phyloP scores from a whole-genome alignment of 805 yeast species.

The Candida tibetensis region DNA sequence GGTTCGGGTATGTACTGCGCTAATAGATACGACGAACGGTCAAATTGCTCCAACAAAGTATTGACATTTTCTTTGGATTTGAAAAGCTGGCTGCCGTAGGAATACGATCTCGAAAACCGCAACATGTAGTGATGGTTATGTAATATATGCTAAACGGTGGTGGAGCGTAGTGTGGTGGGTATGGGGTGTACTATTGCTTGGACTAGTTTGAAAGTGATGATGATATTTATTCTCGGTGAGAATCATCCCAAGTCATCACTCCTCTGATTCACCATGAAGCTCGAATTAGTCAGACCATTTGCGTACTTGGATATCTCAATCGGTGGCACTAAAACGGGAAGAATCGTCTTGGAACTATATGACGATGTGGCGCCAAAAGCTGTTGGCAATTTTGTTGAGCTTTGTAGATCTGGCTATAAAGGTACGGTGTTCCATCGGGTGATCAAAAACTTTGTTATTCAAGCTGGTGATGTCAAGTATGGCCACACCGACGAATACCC shows the following conservation, averaged over 20 bases:
- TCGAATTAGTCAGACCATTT: conserved; percentile 25
- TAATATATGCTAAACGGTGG: too few species aligned
- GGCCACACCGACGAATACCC: conserved; percentile 31
- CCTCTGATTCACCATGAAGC: conserved; percentile 32
- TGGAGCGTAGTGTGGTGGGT: too few species aligned
- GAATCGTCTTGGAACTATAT: conserved; percentile 58
- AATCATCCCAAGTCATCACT: too few species aligned
- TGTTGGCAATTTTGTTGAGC: conserved; percentile 45
- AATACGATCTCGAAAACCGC: neutral
- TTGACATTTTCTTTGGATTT: conserved; percentile 44
- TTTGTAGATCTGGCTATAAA: conserved; percentile 45
- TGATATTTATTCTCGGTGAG: too few species aligned
- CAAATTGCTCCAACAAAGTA: conserved; percentile 45
- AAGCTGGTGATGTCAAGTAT: conserved; percentile 58
- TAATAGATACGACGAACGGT: conserved; percentile 62
- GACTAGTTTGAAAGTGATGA: too few species aligned
- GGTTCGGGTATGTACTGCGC: conserved; percentile 69
- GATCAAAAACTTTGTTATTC: conserved; percentile 66
- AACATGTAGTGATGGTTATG: too few species aligned
- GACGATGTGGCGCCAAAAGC: conserved; percentile 56
- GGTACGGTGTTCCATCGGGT: conserved; percentile 58
- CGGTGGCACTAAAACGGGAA: conserved; percentile 43
- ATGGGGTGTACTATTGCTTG: too few species aligned
- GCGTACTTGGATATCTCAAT: conserved; percentile 55
- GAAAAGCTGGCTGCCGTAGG: conserved; percentile 19